Base-by-base conservation (phyloP, 208 protist genomes). In the Trypanosoma caninum region DNA sequence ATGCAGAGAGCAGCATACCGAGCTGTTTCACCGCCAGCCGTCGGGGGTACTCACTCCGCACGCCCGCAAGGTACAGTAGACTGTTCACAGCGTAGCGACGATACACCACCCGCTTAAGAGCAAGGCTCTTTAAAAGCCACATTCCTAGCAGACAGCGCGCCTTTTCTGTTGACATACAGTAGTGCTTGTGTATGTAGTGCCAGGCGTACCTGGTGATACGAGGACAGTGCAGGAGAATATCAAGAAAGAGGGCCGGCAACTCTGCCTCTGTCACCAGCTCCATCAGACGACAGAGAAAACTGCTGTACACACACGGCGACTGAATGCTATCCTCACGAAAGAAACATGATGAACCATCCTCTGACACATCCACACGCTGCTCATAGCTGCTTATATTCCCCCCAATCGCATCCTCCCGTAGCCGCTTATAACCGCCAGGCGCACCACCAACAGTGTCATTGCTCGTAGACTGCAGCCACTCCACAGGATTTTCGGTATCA, bases 211-310 rank as follows among this genome's bases (percentile, higher is more conserved):
- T 80, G 2, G 86, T 87, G 10, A 93, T 74, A 22, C 63, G 67
- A 0, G 86, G 86, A 16, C 72, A 80, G 54, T 93, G 82, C 52
- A 89, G 61, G 13, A 93, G 80, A 11, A 83, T 40, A 40, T 93
- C 81, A n/a, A 82, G 35, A 18, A 89, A 48, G 8, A 86, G 42
- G 4, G 52, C 35, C 27, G 74, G 70, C 1, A 78, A 56, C 10
- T 68, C 42, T 11, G 59, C 50, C 16, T 66, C 47, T n/a, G 73
- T 69, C 28, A 80, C 41, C 18, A 86, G 42, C 48, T 85, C 79
- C 25, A 85, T 46, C 28, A 84, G 44, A 18, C 86, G 82, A 62
- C 80, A 90, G 28, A 93, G 68, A n/a, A 86, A 55, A 50, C 88
- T 73, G 41, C 86, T 93, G 63, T 93, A 93, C n/a, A 69, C 46